Evolutionary conservation across 768 basidiomycete genomes (phyloP).

Genomic region (Kwoniella sp.): DNA sequence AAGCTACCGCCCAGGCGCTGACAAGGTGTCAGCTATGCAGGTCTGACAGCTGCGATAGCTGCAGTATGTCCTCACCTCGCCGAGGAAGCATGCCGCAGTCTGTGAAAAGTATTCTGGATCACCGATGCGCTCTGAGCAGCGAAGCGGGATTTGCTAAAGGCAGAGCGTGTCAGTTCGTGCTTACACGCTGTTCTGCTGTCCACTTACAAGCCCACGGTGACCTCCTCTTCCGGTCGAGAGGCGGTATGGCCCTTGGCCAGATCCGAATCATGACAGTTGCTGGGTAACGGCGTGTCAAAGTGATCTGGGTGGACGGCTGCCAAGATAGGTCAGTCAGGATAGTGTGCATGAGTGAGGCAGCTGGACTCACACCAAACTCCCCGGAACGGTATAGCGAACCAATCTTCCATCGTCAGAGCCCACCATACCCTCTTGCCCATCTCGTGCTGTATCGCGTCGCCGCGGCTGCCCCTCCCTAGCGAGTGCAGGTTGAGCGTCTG

Average conservation of each 20-base stretch:
- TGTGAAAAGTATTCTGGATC: conserved; percentile 6
- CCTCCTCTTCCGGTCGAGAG: background rate
- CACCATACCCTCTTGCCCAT: conserved; percentile 24
- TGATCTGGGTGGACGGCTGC: too few relatives aligned
- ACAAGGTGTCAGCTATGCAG: too few relatives aligned
- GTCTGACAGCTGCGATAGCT: too few relatives aligned
- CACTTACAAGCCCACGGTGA: conserved; percentile 16
- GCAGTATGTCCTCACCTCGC: too few relatives aligned
- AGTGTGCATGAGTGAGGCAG: background rate
- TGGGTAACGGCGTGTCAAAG: conserved; percentile 20
- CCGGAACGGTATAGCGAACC: conserved; percentile 24
- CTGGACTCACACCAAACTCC: conserved; percentile 20
- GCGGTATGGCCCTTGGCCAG: background rate
- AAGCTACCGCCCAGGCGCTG: too few relatives aligned
- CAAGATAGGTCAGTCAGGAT: background rate
- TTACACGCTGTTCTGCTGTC: too few relatives aligned
- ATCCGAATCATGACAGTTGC: conserved; percentile 20
- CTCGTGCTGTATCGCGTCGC: conserved; percentile 12
- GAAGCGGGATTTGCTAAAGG: conserved; percentile 15
- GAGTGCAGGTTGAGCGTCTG: conserved; percentile 19
- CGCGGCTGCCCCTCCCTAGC: background rate
- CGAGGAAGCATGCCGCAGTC: background rate
- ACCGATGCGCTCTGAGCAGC: conserved; percentile 11
- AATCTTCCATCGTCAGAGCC: conserved; percentile 20
- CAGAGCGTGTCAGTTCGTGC: background rate